phyloP scores from a whole-genome alignment of 371 early-diverging fungal genomes.

The Mucor lusitanicus region DNA sequence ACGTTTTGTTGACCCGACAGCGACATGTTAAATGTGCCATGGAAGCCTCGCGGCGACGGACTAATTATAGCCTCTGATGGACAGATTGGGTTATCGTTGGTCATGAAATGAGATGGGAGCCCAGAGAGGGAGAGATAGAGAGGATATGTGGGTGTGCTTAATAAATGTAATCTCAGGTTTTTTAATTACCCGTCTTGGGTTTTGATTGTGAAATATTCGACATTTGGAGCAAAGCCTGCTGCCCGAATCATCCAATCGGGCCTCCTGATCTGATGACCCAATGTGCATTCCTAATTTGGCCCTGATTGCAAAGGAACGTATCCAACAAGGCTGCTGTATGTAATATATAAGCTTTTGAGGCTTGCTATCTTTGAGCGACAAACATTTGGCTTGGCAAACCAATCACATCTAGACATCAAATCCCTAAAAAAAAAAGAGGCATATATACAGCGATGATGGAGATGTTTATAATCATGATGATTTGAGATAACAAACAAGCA shows the following conservation, averaged over 20 bases:
- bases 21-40: neutral
- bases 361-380: neutral
- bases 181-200: neutral
- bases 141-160: neutral
- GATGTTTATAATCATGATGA: neutral
- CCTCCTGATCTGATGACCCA: neutral
- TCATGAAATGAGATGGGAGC: neutral
- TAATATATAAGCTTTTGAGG: neutral
- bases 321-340: neutral
- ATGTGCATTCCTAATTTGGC: neutral
- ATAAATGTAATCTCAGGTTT: neutral
- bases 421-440: neutral
- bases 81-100: neutral
- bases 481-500: neutral
- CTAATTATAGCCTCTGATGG: neutral
- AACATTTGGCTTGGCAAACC: neutral
- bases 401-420: neutral
- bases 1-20: neutral
- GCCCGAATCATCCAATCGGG: neutral
- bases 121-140: too few relatives aligned
- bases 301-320: neutral
- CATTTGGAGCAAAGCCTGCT: neutral
- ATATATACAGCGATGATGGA: too few relatives aligned
- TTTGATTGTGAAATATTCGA: neutral
- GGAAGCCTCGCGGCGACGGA: too few relatives aligned